Conservation (phyloP, 2,329 filamentous ascomycete genomes). For the Cordyceps cateniannulata region DNA sequence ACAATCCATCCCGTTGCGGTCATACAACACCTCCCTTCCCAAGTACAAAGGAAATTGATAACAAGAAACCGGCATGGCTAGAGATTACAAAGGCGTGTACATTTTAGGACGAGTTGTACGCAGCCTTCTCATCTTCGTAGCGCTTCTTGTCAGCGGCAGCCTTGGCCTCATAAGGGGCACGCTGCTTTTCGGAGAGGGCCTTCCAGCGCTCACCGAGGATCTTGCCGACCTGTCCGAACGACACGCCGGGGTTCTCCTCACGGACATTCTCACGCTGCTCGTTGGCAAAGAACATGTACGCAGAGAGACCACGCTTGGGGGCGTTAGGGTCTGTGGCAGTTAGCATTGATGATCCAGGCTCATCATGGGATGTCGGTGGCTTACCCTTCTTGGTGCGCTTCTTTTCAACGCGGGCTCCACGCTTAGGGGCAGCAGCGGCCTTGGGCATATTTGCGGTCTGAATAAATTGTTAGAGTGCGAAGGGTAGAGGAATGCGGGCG, state of each 20-base stretch:
- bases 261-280: conserved; percentile 98
- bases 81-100: conserved; percentile 16
- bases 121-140: conserved; percentile 96
- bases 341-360: conserved; percentile 9
- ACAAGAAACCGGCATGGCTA: conserved; percentile 21
- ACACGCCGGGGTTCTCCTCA: conserved; percentile 96
- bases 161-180: conserved; percentile 92
- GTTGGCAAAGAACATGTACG: conserved; percentile 99
- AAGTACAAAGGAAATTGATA: conserved; percentile 27
- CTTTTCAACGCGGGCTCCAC: conserved; percentile 49
- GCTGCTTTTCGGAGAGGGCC: conserved; percentile 88
- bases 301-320: conserved; percentile 97
- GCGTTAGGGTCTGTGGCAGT: conserved; percentile 75
- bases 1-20: conserved; percentile 33
- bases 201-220: conserved; percentile 98
- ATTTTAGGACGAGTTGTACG: conserved; percentile 53
- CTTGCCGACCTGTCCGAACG: conserved; percentile 98
- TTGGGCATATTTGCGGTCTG: conserved; percentile 49
- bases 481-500: not conserved
- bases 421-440: conserved; percentile 44
- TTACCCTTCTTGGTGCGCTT: conserved; percentile 54
- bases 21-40: conserved; percentile 36
- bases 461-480: not conserved
- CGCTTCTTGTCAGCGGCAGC: conserved; percentile 97
- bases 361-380: conserved; percentile 19